Conservation (phyloP, 306 rosid genomes). For the Purshia tridentata region DNA sequence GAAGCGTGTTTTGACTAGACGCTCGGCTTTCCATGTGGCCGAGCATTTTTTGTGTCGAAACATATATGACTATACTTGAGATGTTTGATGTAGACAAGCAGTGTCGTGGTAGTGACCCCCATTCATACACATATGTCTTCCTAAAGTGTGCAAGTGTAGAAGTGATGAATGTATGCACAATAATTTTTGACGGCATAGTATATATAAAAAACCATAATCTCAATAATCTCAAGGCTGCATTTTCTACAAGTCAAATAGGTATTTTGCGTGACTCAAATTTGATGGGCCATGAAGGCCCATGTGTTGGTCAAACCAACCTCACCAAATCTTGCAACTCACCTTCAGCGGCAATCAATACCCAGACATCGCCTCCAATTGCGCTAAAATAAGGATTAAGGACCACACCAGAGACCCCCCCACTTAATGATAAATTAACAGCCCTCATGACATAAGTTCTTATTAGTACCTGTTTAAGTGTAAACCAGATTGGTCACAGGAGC, state of each 20-base stretch:
- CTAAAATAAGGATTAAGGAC: background rate
- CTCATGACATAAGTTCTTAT: background rate
- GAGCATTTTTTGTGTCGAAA: no score
- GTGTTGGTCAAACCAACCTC: constrained; percentile 17
- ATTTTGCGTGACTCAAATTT: background rate
- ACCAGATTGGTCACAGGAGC: constrained; percentile 11
- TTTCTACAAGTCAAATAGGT: background rate
- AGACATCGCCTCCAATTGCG: constrained; percentile 38
- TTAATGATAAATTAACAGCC: background rate
- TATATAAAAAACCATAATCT: no score
- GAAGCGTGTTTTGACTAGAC: no score
- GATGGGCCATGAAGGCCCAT: background rate
- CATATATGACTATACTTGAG: no score
- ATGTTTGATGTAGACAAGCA: no score
- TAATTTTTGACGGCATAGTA: no score
- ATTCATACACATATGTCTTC: no score
- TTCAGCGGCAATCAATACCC: constrained; percentile 21
- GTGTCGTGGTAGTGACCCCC: no score
- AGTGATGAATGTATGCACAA: no score
- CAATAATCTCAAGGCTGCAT: background rate
- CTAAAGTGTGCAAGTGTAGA: no score
- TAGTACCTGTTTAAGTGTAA: background rate
- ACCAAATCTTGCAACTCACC: background rate
- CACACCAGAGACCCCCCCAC: background rate
- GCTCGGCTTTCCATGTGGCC: no score